Conservation (phyloP, 2,329 filamentous ascomycete genomes). For the Verticillium zaregamsianum region DNA sequence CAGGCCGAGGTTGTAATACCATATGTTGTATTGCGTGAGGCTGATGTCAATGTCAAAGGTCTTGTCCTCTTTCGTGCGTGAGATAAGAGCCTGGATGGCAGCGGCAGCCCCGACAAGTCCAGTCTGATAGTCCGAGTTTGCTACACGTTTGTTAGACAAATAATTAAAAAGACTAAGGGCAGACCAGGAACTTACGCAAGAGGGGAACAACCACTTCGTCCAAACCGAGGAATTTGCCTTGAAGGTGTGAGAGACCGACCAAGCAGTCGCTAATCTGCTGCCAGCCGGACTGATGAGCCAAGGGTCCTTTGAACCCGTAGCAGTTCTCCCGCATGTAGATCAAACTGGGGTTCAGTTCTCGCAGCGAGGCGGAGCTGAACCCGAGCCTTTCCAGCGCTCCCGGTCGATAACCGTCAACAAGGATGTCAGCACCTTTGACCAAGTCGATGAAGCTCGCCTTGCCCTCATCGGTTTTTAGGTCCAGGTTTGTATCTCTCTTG, state of each 20-base stretch:
- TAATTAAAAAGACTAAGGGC: too few relatives aligned
- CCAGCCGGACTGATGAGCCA: constrained; percentile 26
- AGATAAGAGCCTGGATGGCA: constrained; percentile 13
- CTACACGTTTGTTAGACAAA: background rate
- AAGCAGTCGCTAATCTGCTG: constrained; percentile 34
- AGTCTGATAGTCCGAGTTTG: constrained; percentile 19
- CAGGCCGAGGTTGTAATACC: constrained; percentile 17
- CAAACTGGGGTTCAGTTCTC: constrained; percentile 17
- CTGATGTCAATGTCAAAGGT: constrained; percentile 20
- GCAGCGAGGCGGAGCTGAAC: constrained; percentile 17
- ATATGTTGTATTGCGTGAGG: constrained; percentile 21
- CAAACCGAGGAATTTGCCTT: constrained; percentile 32
- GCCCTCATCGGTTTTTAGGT: constrained; percentile 23
- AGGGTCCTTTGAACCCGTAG: constrained; percentile 29
- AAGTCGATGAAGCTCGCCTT: constrained; percentile 15
- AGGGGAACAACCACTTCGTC: constrained; percentile 19
- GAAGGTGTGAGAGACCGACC: constrained; percentile 29
- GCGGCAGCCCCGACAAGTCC: constrained; percentile 16
- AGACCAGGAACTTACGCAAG: constrained; percentile 9
- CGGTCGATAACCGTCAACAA: constrained; percentile 30
- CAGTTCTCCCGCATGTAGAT: constrained; percentile 30
- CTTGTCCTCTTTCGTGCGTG: constrained; percentile 11
- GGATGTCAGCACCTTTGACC: constrained; percentile 25
- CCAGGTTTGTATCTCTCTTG: constrained; percentile 24
- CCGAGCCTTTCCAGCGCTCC: constrained; percentile 24